Conservation (phyloP, 2,329 filamentous ascomycete species). For the Pestalotiopsis sp. region DNA sequence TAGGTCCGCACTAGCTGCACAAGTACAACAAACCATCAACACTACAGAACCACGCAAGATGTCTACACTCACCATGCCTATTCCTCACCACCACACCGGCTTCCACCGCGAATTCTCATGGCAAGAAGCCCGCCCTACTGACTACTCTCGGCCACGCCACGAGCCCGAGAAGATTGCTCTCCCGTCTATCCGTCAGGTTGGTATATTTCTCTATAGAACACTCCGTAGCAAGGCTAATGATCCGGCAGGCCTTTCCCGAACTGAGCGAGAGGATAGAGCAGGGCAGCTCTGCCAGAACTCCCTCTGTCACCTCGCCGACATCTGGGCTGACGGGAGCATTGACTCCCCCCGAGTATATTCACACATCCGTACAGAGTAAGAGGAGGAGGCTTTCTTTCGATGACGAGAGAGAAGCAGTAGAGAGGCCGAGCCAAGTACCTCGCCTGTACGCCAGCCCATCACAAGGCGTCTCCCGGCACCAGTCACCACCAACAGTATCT, state of each 20-base stretch:
- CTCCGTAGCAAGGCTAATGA: slow-evolving; percentile 22
- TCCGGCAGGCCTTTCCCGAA: slow-evolving; percentile 47
- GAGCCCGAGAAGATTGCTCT: slow-evolving; percentile 47
- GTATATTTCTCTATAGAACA: neutral
- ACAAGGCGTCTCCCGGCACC: slow-evolving; percentile 28
- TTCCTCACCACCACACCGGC: slow-evolving; percentile 41
- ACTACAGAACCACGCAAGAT: slow-evolving; percentile 41
- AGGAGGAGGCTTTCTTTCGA: slow-evolving; percentile 49
- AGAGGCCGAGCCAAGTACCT: slow-evolving; percentile 48
- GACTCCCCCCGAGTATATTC: slow-evolving; percentile 50
- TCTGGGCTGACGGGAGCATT: slow-evolving; percentile 30
- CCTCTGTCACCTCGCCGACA: slow-evolving; percentile 38
- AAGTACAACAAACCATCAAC: slow-evolving; percentile 29
- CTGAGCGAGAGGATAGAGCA: slow-evolving; percentile 39
- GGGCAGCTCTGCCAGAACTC: slow-evolving; percentile 34
- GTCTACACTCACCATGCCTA: slow-evolving; percentile 53
- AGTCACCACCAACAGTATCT: slow-evolving; percentile 37
- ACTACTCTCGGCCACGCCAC: slow-evolving; percentile 37
- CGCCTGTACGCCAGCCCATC: slow-evolving; percentile 45
- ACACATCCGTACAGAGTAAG: slow-evolving; percentile 53
- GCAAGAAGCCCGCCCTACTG: slow-evolving; percentile 38
- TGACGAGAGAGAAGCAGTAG: slow-evolving; percentile 37
- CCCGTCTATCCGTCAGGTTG: slow-evolving; percentile 58
- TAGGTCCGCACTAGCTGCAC: slow-evolving; percentile 37
- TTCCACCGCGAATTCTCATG: slow-evolving; percentile 45